A percentile compares a stretch with the other conserved stretches of the same genome.
phyloP scores from a whole-genome alignment of 2,329 filamentous ascomycete genomes.

The Microsporum ferrugineum region DNA sequence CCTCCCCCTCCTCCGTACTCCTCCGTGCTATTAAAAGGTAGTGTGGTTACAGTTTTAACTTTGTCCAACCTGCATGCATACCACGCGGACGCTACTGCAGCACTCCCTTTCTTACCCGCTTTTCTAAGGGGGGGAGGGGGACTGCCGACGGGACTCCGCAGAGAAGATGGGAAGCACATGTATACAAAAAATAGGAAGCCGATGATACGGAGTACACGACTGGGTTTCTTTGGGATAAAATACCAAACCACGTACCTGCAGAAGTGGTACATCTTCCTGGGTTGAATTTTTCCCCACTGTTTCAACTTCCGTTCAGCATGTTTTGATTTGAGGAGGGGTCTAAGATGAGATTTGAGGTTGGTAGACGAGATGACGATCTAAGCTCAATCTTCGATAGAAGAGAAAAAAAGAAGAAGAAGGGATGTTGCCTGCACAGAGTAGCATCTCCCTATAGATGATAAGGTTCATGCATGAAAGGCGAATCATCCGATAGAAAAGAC shows the following conservation, averaged over 20 bases:
- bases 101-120: conserved; percentile 3
- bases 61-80: conserved; percentile 4
- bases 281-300: background rate
- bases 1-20: background rate
- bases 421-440: background rate
- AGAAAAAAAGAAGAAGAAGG: background rate
- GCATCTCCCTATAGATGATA: background rate
- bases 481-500: background rate
- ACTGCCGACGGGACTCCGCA: background rate
- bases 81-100: conserved; percentile 4
- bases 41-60: conserved; percentile 5
- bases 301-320: background rate
- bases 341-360: background rate
- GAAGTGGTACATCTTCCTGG: background rate
- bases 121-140: background rate
- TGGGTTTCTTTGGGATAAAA: background rate
- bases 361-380: background rate
- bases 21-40: background rate
- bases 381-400: background rate
- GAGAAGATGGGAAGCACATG: background rate
- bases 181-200: background rate
- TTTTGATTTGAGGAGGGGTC: background rate
- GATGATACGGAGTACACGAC: background rate
- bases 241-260: background rate
- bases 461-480: conserved; percentile 3